Percentiles rank a stretch among this genome's conserved stretches.
Evolutionary conservation across 371 early-diverging fungal species (phyloP).

Genomic region (Mortierella sp.): DNA sequence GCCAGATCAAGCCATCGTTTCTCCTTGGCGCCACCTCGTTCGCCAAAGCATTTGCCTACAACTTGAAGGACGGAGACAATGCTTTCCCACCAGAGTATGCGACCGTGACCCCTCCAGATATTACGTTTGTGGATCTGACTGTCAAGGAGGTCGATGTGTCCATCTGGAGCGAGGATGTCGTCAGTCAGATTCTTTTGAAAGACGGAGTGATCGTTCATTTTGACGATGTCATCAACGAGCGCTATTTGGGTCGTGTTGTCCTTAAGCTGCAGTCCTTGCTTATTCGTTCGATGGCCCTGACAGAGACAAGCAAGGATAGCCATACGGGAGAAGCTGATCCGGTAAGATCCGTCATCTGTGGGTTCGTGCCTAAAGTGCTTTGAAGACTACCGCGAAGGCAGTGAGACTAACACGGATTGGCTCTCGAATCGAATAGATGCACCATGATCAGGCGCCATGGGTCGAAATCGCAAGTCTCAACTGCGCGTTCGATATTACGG

Average conservation of each 20-base stretch:
- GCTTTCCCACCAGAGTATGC: conserved; percentile 69
- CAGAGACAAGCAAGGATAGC: conserved; percentile 32
- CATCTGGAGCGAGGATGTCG: conserved; percentile 72
- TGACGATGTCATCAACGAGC: conserved; percentile 76
- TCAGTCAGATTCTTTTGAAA: conserved; percentile 66
- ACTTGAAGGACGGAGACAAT: conserved; percentile 81
- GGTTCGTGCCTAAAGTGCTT: not conserved
- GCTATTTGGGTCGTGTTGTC: conserved; percentile 70
- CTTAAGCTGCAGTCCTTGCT: conserved; percentile 73
- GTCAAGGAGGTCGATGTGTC: conserved; percentile 74
- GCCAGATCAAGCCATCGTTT: conserved; percentile 77
- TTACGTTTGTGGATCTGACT: conserved; percentile 73
- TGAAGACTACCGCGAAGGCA: not conserved
- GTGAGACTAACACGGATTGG: not conserved
- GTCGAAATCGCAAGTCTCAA: conserved; percentile 79
- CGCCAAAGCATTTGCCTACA: conserved; percentile 76
- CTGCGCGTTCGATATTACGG: conserved; percentile 70
- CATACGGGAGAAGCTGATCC: conserved; percentile 23
- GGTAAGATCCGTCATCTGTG: conserved; percentile 9
- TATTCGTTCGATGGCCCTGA: conserved; percentile 66
- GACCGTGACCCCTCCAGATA: conserved; percentile 67
- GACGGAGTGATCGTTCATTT: conserved; percentile 73
- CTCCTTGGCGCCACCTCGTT: conserved; percentile 69
- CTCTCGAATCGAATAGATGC: not conserved
- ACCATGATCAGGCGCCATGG: conserved; percentile 68